A percentile compares a stretch with the other conserved stretches of the same genome.
These are phyloP conservation scores for Dictyostelium intermedium DNA, from an alignment of 78 protist species.

Conservation along the genomic window DNA sequence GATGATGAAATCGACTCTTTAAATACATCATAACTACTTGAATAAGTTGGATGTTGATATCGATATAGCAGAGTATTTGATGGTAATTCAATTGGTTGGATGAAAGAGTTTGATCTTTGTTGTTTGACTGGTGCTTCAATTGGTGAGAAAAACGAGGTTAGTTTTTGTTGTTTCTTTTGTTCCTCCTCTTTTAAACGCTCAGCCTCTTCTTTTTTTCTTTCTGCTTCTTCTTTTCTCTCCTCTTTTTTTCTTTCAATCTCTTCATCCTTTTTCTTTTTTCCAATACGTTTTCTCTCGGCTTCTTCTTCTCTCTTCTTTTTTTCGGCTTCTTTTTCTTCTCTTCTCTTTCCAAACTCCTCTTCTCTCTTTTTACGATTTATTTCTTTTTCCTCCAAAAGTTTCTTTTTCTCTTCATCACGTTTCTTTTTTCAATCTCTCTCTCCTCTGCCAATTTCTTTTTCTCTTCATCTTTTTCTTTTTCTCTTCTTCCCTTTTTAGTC, in stretches of 20 bases:
- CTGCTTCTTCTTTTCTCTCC: not conserved
- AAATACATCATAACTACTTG: not conserved
- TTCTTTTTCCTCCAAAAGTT: conserved; percentile 2
- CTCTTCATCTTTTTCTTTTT: conserved; percentile 34
- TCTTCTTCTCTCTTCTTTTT: not conserved
- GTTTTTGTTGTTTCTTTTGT: conserved; percentile 42
- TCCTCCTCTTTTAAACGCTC: not conserved
- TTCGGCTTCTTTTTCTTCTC: not conserved
- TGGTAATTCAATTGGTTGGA: conserved; percentile 67
- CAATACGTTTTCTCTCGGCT: conserved; percentile 10
- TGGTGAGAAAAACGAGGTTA: conserved; percentile 38
- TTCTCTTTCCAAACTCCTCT: not conserved
- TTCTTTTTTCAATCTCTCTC: conserved; percentile 5
- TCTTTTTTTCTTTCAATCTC: conserved; percentile 22
- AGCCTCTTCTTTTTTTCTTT: conserved; percentile 7
- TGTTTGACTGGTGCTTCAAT: not conserved
- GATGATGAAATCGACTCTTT: not conserved
- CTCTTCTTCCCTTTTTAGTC: not conserved
- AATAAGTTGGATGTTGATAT: not conserved
- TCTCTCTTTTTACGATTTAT: not conserved
- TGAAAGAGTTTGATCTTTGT: not conserved
- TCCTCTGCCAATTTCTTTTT: not conserved
- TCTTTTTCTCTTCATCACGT: conserved; percentile 19
- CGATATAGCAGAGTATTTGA: not conserved
- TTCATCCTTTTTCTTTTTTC: conserved; percentile 11